phyloP scores from a whole-genome alignment of 2,329 filamentous ascomycete genomes.

The Rhytidhysteron rufulum region DNA sequence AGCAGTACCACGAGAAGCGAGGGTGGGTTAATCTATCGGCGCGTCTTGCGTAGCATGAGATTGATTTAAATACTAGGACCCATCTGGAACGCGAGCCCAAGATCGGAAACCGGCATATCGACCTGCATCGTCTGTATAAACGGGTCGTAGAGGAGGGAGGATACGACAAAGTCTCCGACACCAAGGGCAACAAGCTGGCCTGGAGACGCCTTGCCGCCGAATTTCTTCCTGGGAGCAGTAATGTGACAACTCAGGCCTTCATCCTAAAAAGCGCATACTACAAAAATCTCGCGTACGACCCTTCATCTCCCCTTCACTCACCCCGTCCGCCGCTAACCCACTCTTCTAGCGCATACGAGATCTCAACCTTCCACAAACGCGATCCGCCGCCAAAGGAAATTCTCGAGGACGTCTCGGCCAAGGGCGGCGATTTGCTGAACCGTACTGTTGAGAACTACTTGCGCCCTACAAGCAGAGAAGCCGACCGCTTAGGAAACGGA shows the following conservation, averaged over 20 bases:
- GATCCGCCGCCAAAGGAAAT: constrained; percentile 86
- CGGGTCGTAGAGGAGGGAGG: constrained; percentile 73
- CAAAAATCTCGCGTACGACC: constrained; percentile 68
- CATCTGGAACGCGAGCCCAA: constrained; percentile 76
- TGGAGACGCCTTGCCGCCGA: constrained; percentile 78
- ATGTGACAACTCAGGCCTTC: constrained; percentile 80
- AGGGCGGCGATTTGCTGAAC: constrained; percentile 73
- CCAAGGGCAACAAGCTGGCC: constrained; percentile 72
- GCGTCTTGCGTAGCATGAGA: constrained; percentile 15
- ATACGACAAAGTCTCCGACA: constrained; percentile 71
- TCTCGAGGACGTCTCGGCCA: constrained; percentile 73
- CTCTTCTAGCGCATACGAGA: constrained; percentile 66
- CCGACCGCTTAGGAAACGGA: constrained; percentile 48
- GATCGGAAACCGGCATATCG: constrained; percentile 71
- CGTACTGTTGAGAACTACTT: constrained; percentile 75
- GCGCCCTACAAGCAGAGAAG: constrained; percentile 46
- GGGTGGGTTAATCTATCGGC: constrained; percentile 48
- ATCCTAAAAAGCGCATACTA: constrained; percentile 85
- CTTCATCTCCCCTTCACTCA: constrained; percentile 1
- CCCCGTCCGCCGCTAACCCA: constrained; percentile 8
- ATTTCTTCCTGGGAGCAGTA: constrained; percentile 69
- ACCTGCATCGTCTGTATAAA: constrained; percentile 75
- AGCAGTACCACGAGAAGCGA: constrained; percentile 71
- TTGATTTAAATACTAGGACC: constrained; percentile 48
- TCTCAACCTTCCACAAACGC: constrained; percentile 69